phyloP scores from a whole-genome alignment of 2,329 filamentous ascomycete species.

The Alternaria brassicicola region DNA sequence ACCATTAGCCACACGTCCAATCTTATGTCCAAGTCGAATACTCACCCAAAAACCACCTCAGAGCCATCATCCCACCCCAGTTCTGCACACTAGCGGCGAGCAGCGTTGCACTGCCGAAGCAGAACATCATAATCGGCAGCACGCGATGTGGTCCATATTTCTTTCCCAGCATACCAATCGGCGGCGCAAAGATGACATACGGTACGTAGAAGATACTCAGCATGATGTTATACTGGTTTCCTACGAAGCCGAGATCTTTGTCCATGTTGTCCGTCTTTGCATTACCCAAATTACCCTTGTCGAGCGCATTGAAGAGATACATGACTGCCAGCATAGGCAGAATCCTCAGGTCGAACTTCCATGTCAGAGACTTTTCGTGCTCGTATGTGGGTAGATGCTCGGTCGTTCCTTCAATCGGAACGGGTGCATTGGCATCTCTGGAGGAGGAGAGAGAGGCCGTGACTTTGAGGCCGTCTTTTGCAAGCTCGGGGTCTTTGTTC shows the following conservation, averaged over 20 bases:
- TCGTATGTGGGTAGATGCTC: constrained; percentile 45
- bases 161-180: constrained; percentile 70
- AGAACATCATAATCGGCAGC: constrained; percentile 71
- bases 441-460: constrained; percentile 37
- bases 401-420: constrained; percentile 36
- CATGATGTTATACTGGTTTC: constrained; percentile 71
- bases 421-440: constrained; percentile 27
- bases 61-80: constrained; percentile 69
- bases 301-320: constrained; percentile 61
- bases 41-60: constrained; percentile 70
- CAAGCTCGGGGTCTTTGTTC: constrained; percentile 36
- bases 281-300: constrained; percentile 49
- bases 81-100: constrained; percentile 62
- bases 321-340: constrained; percentile 65
- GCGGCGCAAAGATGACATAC: constrained; percentile 72
- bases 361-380: constrained; percentile 53
- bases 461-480: constrained; percentile 38
- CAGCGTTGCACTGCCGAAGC: constrained; percentile 69
- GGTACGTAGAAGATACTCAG: constrained; percentile 75
- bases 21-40: neutral
- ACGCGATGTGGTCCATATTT: constrained; percentile 68
- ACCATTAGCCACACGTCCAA: constrained; percentile 9
- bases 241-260: constrained; percentile 63
- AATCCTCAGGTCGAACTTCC: constrained; percentile 62
- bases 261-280: constrained; percentile 55